A percentile compares a stretch with the other conserved stretches of the same genome.
phyloP scores from a whole-genome alignment of 805 yeast genomes.

The Candida methanosorbosa region DNA sequence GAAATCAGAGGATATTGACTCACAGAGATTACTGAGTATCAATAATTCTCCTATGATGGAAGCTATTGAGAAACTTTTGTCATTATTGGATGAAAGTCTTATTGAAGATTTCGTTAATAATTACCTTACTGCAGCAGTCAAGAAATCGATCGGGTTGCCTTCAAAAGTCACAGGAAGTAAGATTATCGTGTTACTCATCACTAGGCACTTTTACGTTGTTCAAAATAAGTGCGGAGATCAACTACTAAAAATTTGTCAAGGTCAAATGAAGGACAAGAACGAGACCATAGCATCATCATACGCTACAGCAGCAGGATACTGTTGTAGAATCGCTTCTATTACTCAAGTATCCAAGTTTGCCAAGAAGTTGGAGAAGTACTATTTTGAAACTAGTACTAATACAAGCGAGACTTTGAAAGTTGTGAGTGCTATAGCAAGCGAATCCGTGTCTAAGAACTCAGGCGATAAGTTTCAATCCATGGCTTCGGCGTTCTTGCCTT shows the following conservation, averaged over 20 bases:
- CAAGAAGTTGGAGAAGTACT: conserved; percentile 38
- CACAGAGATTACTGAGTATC: conserved; percentile 62
- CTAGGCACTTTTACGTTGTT: conserved; percentile 38
- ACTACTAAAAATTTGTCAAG: conserved; percentile 47
- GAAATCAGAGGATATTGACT: conserved; percentile 64
- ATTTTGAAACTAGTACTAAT: conserved; percentile 45
- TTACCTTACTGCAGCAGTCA: conserved; percentile 48
- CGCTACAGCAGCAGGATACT: conserved; percentile 74
- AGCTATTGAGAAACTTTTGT: conserved; percentile 65
- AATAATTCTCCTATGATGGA: conserved; percentile 86
- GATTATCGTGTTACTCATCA: conserved; percentile 56
- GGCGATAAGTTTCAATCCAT: conserved; percentile 57
- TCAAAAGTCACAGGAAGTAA: conserved; percentile 81
- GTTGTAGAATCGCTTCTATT: conserved; percentile 52
- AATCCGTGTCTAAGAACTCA: conserved; percentile 59
- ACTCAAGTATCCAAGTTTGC: conserved; percentile 48
- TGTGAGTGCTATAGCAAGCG: conserved; percentile 53
- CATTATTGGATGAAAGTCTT: conserved; percentile 41
- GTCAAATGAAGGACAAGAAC: conserved; percentile 62
- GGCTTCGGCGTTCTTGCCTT: conserved; percentile 61
- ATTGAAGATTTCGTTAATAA: conserved; percentile 40
- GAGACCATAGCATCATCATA: conserved; percentile 65
- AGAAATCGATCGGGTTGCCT: conserved; percentile 77
- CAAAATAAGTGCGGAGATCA: conserved; percentile 51
- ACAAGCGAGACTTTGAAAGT: conserved; percentile 28